Evolutionary conservation across 1,284 basidiomycete genomes (phyloP).

Genomic region (Tylopilus orsonianus): DNA sequence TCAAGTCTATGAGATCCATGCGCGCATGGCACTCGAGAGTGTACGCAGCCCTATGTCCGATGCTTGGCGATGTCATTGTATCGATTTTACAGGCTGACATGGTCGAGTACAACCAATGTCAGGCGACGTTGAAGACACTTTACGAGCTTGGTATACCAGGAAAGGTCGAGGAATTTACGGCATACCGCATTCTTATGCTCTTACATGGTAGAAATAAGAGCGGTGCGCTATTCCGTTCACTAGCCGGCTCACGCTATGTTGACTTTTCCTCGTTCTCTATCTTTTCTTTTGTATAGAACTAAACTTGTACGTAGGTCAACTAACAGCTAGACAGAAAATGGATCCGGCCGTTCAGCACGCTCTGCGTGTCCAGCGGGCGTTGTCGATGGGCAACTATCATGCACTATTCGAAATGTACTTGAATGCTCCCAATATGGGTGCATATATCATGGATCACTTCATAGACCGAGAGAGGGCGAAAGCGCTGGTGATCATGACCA

Average conservation of each 20-base stretch:
- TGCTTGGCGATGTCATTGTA: constrained; percentile 15
- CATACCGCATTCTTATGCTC: constrained; percentile 96
- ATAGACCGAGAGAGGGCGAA: constrained; percentile 88
- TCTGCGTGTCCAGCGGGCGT: constrained; percentile 82
- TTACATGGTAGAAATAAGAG: constrained; percentile 92
- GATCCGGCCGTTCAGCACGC: constrained; percentile 85
- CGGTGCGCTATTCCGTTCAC: constrained; percentile 52
- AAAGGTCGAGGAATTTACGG: constrained; percentile 92
- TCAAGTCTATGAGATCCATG: constrained; percentile 97
- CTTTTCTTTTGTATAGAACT: constrained; percentile 60
- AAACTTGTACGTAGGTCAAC: constrained; percentile 93
- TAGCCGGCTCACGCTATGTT: constrained; percentile 1
- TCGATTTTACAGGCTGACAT: constrained; percentile 74
- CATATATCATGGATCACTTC: constrained; percentile 99
- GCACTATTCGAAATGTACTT: constrained; percentile 86
- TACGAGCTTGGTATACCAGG: constrained; percentile 93
- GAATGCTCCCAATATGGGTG: constrained; percentile 94
- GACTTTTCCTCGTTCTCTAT: constrained; percentile 15
- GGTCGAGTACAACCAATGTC: constrained; percentile 99
- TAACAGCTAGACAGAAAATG: constrained; percentile 87
- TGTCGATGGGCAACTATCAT: constrained; percentile 94
- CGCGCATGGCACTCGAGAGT: constrained; percentile 92
- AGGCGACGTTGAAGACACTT: constrained; percentile 85
- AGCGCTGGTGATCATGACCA: constrained; percentile 87
- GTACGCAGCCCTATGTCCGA: constrained; percentile 45